phyloP scores from a whole-genome alignment of 768 basidiomycete genomes.

The Collybia nuda region DNA sequence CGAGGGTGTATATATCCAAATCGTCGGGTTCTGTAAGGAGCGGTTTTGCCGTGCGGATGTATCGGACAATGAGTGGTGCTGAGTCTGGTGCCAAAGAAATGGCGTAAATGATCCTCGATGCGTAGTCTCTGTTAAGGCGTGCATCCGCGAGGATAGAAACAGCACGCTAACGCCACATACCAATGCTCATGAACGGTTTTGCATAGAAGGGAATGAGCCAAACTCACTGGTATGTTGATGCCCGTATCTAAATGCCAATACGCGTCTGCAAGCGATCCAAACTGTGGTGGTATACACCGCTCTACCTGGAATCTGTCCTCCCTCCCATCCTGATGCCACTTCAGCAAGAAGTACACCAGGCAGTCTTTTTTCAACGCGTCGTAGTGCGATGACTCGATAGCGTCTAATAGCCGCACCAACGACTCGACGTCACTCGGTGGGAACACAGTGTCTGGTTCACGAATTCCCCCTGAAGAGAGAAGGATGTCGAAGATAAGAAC shows the following conservation, averaged over 20 bases:
- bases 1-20: conserved; percentile 66
- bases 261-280: conserved; percentile 73
- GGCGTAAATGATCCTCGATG: conserved; percentile 75
- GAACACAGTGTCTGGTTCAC: conserved; percentile 58
- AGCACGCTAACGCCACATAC: conserved; percentile 48
- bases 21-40: conserved; percentile 66
- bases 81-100: conserved; percentile 51
- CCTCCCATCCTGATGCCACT: conserved; percentile 70
- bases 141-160: conserved; percentile 72
- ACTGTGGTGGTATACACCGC: conserved; percentile 74
- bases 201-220: neutral
- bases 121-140: conserved; percentile 73
- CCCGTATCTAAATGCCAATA: conserved; percentile 83
- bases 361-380: conserved; percentile 81
- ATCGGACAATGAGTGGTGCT: conserved; percentile 62
- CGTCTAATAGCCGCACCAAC: conserved; percentile 57
- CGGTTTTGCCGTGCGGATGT: conserved; percentile 76
- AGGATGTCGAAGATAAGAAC: conserved; percentile 74
- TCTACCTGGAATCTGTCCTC: conserved; percentile 51
- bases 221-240: conserved; percentile 59
- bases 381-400: conserved; percentile 61
- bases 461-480: conserved; percentile 62
- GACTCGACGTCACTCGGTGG: conserved; percentile 60
- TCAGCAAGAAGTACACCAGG: conserved; percentile 77
- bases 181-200: neutral